Evolutionary conservation across 805 yeast genomes (phyloP), one percentile per base, ranked within the genome.

Genomic region (Hermanozyma aechmeae): DNA sequence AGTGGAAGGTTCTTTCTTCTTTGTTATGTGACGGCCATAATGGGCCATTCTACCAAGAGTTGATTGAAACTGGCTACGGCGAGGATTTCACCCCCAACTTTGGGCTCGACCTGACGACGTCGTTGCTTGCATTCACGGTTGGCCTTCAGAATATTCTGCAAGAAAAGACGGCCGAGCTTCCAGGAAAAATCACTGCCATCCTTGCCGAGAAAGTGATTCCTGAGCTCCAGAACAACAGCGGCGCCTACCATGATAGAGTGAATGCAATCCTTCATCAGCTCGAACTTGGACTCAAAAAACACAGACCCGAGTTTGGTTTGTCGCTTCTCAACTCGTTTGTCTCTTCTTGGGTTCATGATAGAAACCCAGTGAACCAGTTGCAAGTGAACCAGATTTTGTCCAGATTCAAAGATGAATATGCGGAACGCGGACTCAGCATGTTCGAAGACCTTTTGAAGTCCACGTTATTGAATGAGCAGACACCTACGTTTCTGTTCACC

Each of bases 11-110:
- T 7, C 56, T 86, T 27, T 73, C 82, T 13, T 71, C 77, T 15
- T 58, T 92, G 29, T 60, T 92, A 19, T 71, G 79, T 40, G 95
- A 84, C 48, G 97, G 97, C 2, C 97, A 89, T 47, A 80, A 92
- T 9, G 79, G 97, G 5, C 89, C 94, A 5, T 64, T 92, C 31
- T 84, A 87, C 53, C 84, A 86, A 52, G 72, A 73, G n/a, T 61
- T 92, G 31, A 80, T 92, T 31, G 98, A 92, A 51, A 56, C 80
- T 1, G 92, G 89, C 2, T 48, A 78, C 19, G 97, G 92, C 24
- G 73, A 82, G 29, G 96, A 92, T 40, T 92, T 78, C 47, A 62
- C 89, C 1, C 81, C 85, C 4, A 92, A 92, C 48, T 65, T 94
- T 0, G 98, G 98, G 1, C 61, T 84, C 31, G 96, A 89, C 34